These are phyloP conservation scores for Camelina hispida DNA, from an alignment of 345 rosid genomes.

Conservation along the genomic window DNA sequence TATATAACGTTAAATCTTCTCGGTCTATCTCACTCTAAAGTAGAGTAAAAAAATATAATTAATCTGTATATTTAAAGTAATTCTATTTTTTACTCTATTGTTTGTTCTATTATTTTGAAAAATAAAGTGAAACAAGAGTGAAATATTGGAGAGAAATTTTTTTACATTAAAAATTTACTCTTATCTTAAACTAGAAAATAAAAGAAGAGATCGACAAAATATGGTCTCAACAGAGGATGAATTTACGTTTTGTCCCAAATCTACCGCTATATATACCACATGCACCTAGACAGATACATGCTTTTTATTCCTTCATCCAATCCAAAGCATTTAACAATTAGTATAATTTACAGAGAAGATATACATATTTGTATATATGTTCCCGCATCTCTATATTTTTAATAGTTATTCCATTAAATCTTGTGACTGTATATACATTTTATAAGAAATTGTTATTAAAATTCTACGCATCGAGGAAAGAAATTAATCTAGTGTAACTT, in stretches of 20 bases:
- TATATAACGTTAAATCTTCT: too few species aligned
- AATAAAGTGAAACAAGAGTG: too few species aligned
- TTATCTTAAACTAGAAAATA: too few species aligned
- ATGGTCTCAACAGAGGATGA: not conserved
- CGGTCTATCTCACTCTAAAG: too few species aligned
- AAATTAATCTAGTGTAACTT: not conserved
- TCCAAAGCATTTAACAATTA: constrained; percentile 10
- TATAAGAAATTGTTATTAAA: not conserved
- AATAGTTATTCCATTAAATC: constrained; percentile 6
- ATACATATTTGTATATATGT: constrained; percentile 8
- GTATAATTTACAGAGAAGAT: not conserved
- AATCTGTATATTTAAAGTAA: too few species aligned
- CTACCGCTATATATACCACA: not conserved
- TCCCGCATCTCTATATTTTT: not conserved
- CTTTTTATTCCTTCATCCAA: constrained; percentile 1
- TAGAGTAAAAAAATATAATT: too few species aligned
- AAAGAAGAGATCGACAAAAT: too few species aligned
- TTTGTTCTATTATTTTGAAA: too few species aligned
- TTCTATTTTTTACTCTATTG: too few species aligned
- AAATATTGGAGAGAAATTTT: too few species aligned
- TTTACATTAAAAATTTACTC: too few species aligned
- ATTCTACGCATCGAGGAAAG: not conserved
- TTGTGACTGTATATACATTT: not conserved
- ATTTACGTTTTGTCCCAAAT: not conserved
- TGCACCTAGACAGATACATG: not conserved